Evolutionary conservation across 192 early-diverging fungal species (phyloP), one percentile per base, ranked within the genome.

Genomic region (Coemansia sp.): DNA sequence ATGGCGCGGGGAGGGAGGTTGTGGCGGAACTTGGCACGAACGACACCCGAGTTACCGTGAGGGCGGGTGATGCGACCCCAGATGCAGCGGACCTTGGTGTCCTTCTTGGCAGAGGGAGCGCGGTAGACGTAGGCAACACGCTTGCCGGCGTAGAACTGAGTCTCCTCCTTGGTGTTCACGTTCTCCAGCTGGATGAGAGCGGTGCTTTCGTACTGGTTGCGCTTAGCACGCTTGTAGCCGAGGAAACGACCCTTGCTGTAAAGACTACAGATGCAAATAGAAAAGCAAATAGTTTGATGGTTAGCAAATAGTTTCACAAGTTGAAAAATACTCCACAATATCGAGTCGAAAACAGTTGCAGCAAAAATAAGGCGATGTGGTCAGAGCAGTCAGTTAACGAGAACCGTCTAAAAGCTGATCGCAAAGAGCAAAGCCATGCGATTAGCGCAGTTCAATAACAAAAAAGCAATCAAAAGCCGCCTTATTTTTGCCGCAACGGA

Each of bases 111-210:
- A 57, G 90, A 85, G 82, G 94, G 88, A 62, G 94, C 95, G 66
- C 90, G 90, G 93, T 98, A 99, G 72, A 98, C 92, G 84, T 93
- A 98, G 61, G 96, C 95, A 70, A 99, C 87, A 79, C 93, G 93
- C 90, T 98, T 99, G 71, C 97, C 97, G 66, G 94, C 91, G 90
- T 99, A 99, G 88, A 96, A 99, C 61, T 86, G 83, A 72, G 96
- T 89, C 70, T 98, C 94, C 77, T 91, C 85, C 86, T 89, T 86
- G 69, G 92, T 93, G 77, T 86, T 75, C 60, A 95, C 94, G 84
- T 92, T 91, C 83, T 99, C 97, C 61, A 99, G 87, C 84, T 94
- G 89, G 74, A 98, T 80, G 62, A 99, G 89, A 60, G 94, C 89
- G 67, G 91, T 93, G 88, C 93, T 88, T 77, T 91, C 90, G 81